Base-by-base conservation (phyloP, 108 stramenopile species). In the Fragilaria crotonensis region DNA sequence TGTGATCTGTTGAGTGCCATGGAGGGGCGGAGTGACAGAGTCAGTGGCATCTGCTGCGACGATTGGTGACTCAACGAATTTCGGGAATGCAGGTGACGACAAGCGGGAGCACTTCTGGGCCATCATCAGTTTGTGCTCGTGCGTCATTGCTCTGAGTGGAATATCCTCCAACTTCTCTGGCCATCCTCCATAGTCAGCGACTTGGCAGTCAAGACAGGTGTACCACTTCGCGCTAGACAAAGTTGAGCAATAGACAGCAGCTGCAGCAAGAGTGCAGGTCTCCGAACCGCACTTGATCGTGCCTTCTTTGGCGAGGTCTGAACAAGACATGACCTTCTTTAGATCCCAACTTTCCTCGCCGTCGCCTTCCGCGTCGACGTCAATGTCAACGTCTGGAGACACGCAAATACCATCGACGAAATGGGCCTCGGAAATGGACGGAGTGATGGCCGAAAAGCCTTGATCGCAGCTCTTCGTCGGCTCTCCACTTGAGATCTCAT, bases 151-250 rank as follows among this genome's bases (percentile, higher is more conserved):
- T 25, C 70, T 72, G 21, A 78, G 20, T 17, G 82, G 82, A n/a
- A 79, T 22, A 25, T 81, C 80, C 21, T 64, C 44, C 23, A 54
- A 48, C 21, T 60, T 33, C 7, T n/a, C n/a, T n/a, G 87, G 87
- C 75, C 77, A 84, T 36, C 87, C 83, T 33, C 64, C 83, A 66
- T 68, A 88, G 27, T 84, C 80, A 14, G 62, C 50, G 29, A 64
- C 66, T 69, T 74, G 72, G 41, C 79, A 80, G 47, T 80, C 76
- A 22, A 80, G 32, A 36, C 79, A 80, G 30, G 64, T 68, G 52
- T 71, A 70, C 79, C 79, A 80, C 14, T 48, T 50, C 7, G 63
- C 48, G 31, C 57, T 72, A 2, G 51, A 51, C n/a, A 59, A 45
- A 5, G 21, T 68, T 9, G 66, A 72, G 33, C 48, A 58, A 50